Evolutionary conservation across 2,329 filamentous ascomycete genomes (phyloP).

Genomic region (Colletotrichum destructivum): DNA sequence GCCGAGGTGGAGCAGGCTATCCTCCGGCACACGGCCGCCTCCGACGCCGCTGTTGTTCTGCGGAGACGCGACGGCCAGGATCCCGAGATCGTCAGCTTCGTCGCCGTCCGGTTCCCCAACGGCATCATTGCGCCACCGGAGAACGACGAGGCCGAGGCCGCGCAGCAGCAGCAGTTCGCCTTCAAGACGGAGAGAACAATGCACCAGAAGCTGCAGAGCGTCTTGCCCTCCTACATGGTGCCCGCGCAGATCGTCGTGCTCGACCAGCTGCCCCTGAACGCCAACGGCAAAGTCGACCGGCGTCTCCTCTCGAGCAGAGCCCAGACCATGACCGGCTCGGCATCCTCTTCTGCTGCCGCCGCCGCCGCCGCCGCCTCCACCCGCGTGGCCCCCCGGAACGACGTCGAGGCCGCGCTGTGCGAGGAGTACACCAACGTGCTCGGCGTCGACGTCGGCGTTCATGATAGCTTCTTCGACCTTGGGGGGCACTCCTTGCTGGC

Average conservation of each 20-base stretch:
- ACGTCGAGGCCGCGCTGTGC: constrained; percentile 25
- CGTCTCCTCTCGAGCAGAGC: constrained; percentile 17
- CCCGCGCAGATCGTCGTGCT: constrained; percentile 34
- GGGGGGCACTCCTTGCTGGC: constrained; percentile 37
- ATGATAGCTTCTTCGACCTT: constrained; percentile 37
- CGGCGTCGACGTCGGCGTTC: constrained; percentile 20
- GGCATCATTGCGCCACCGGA: neutral
- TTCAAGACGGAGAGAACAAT: neutral
- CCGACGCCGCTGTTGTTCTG: constrained; percentile 3
- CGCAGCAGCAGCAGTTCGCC: neutral
- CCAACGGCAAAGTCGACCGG: constrained; percentile 44
- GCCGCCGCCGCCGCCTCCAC: constrained; percentile 6
- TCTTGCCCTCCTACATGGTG: constrained; percentile 44
- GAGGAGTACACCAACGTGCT: constrained; percentile 28
- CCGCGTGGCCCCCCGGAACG: neutral
- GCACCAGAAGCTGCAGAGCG: constrained; percentile 6
- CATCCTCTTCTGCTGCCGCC: neutral
- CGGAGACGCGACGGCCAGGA: neutral
- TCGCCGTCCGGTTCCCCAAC: neutral
- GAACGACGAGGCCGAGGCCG: neutral
- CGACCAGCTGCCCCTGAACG: constrained; percentile 40
- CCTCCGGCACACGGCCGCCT: neutral
- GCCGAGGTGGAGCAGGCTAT: constrained; percentile 16
- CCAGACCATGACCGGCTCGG: neutral
- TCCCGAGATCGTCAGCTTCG: neutral